phyloP scores from a whole-genome alignment of 148 eudicot genomes.

The Bassia scoparia region DNA sequence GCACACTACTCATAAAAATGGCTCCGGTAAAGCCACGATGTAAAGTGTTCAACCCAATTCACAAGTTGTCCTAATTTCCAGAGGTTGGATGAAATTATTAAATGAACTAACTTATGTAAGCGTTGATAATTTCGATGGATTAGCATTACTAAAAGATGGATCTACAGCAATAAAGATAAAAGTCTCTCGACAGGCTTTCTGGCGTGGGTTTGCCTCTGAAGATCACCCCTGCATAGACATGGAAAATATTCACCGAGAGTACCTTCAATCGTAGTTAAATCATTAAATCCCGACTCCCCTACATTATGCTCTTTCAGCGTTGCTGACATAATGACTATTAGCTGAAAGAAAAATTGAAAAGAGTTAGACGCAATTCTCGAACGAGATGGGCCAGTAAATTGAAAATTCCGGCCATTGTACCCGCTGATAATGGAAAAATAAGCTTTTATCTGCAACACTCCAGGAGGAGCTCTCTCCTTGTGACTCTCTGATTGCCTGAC shows the following conservation, averaged over 20 bases:
- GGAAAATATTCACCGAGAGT: too few relatives aligned
- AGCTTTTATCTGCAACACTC: conserved; percentile 87
- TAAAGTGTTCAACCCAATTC: conserved; percentile 83
- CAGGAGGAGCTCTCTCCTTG: conserved; percentile 66
- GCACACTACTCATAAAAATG: conserved; percentile 66
- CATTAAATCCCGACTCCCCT: too few relatives aligned
- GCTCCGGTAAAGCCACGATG: conserved; percentile 86
- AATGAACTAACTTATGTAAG: conserved; percentile 1
- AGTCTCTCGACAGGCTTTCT: background rate
- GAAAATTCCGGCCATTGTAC: conserved; percentile 30
- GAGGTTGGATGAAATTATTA: background rate
- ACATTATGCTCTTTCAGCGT: too few relatives aligned
- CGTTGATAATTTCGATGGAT: too few relatives aligned
- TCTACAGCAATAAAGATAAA: background rate
- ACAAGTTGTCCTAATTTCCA: conserved; percentile 60
- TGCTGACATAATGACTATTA: background rate
- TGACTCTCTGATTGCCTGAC: conserved; percentile 75
- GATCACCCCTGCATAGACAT: too few relatives aligned
- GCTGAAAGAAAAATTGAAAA: background rate
- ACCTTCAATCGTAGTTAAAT: too few relatives aligned
- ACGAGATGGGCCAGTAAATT: background rate
- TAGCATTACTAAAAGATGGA: background rate
- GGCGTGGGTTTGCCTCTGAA: background rate
- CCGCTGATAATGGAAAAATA: conserved; percentile 96
- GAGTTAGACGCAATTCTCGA: background rate